Conservation (phyloP, 805 yeast genomes). For the Metschnikowia henanensis region DNA sequence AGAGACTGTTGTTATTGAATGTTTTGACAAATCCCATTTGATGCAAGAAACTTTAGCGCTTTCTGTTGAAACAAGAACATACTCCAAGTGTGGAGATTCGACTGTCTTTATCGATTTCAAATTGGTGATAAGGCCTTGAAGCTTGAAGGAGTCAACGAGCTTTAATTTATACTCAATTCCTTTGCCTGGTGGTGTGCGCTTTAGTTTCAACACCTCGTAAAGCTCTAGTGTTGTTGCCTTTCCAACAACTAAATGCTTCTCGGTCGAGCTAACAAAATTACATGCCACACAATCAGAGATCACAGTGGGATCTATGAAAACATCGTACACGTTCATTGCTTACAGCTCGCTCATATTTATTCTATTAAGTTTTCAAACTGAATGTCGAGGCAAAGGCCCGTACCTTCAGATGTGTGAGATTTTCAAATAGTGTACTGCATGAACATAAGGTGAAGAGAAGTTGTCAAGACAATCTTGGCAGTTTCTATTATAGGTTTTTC, state of each 20-base stretch:
- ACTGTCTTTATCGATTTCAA: slow-evolving; percentile 50
- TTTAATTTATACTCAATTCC: slow-evolving; percentile 27
- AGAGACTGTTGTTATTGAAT: slow-evolving; percentile 67
- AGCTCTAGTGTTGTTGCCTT: slow-evolving; percentile 70
- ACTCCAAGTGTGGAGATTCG: slow-evolving; percentile 52
- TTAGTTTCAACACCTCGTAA: slow-evolving; percentile 41
- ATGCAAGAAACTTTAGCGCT: slow-evolving; percentile 77
- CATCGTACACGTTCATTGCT: slow-evolving; percentile 76
- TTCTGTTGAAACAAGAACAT: slow-evolving; percentile 63
- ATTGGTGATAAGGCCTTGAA: slow-evolving; percentile 70
- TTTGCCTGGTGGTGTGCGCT: slow-evolving; percentile 16
- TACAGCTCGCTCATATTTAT: neutral
- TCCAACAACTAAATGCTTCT: slow-evolving; percentile 62
- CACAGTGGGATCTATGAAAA: slow-evolving; percentile 72
- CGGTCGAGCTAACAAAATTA: slow-evolving; percentile 44
- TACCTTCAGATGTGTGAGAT: too few species aligned
- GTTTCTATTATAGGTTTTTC: too few species aligned
- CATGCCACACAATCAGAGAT: slow-evolving; percentile 62
- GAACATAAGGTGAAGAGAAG: too few species aligned
- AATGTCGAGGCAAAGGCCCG: neutral
- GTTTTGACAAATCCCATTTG: slow-evolving; percentile 59
- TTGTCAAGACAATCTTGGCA: too few species aligned
- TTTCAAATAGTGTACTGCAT: too few species aligned
- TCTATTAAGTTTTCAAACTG: neutral
- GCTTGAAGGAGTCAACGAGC: slow-evolving; percentile 58